Evolutionary conservation across 2,329 filamentous ascomycete genomes (phyloP).

Genomic region (Dactylonectria macrodidyma): DNA sequence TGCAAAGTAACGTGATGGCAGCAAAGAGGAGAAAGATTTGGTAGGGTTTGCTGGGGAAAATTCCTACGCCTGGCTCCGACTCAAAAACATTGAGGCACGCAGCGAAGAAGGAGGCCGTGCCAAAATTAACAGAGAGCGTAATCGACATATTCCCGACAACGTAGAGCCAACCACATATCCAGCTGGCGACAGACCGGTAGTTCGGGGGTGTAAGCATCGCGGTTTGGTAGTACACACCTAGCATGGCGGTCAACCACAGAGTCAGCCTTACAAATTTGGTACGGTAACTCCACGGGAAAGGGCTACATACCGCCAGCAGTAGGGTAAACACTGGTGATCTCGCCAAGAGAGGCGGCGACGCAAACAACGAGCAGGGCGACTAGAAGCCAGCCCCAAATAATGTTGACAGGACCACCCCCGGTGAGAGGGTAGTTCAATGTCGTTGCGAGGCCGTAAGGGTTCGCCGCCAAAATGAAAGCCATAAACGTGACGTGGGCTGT

Average conservation of each 20-base stretch:
- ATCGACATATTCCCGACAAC: conserved; percentile 88
- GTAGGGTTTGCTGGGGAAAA: conserved; percentile 68
- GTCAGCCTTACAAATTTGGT: conserved; percentile 32
- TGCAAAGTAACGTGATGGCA: conserved; percentile 75
- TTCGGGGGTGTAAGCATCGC: conserved; percentile 79
- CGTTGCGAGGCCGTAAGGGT: conserved; percentile 81
- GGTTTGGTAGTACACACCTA: conserved; percentile 81
- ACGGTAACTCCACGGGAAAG: not conserved
- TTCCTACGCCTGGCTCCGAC: conserved; percentile 56
- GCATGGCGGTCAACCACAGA: conserved; percentile 20
- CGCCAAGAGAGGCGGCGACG: conserved; percentile 78
- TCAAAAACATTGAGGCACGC: conserved; percentile 71
- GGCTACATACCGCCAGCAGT: conserved; percentile 74
- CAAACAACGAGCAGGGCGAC: conserved; percentile 80
- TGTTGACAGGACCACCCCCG: conserved; percentile 76
- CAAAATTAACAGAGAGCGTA: conserved; percentile 85
- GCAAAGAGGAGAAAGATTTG: conserved; percentile 82
- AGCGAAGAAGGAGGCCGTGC: conserved; percentile 76
- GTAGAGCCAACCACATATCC: conserved; percentile 83
- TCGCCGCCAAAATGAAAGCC: conserved; percentile 82
- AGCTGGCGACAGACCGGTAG: conserved; percentile 76
- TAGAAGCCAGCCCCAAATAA: conserved; percentile 81
- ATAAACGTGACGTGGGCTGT: conserved; percentile 81
- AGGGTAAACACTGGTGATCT: conserved; percentile 83
- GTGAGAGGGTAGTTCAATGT: conserved; percentile 78